Base-by-base conservation (phyloP, 1,284 basidiomycete species). In the Spongiforma sp. region DNA sequence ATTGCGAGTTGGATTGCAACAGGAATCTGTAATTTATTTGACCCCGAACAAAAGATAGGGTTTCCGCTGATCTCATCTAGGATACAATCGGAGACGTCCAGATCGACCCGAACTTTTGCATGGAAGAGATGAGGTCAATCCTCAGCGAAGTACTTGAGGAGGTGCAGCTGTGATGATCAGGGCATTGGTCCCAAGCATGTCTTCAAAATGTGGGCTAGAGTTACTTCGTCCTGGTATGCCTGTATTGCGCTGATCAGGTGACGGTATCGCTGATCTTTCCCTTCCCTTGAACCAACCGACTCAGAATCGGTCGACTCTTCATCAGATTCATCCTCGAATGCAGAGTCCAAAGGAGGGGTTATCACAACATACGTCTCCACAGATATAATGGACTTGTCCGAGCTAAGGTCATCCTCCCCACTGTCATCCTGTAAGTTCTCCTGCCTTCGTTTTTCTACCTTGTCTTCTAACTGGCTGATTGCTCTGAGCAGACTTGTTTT, bases 1-100 rank as follows among this genome's bases (percentile, higher is more conserved):
- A 48, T 48, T 28, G 46, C 46, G 6, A 48, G 73, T 61, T 82
- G 80, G 1, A 63, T 21, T 1, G 77, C 69, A 5, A 82, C 75
- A 11, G 76, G 73, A 12, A 76, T 55, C 57, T 82, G 80, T 7
- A 67, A 28, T 43, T 67, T 67, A 26, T 75, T 73, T 0, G 74
- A 76, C 26, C 69, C 60, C 48, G 73, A 79, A 0, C 54, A 11
- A 58, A 82, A 81, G 8, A 80, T 68, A 11, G 68, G 59, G 59
- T 81, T 30, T 1, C 11, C 3, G 14, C 53, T 56, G 11, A 63
- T 63, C 5, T 41, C 17, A 28, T 63, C 54, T 14, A 60, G 24
- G 14, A 63, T 63, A 15, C 24, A 14, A 21, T 63, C 37, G 4
- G 53, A 63, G n/a, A 56, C 17, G 5, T 32, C 12, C 5, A 32